Evolutionary conservation across 495 filamentous ascomycete species (phyloP).

Genomic region (Beverwykella pulmonaria): DNA sequence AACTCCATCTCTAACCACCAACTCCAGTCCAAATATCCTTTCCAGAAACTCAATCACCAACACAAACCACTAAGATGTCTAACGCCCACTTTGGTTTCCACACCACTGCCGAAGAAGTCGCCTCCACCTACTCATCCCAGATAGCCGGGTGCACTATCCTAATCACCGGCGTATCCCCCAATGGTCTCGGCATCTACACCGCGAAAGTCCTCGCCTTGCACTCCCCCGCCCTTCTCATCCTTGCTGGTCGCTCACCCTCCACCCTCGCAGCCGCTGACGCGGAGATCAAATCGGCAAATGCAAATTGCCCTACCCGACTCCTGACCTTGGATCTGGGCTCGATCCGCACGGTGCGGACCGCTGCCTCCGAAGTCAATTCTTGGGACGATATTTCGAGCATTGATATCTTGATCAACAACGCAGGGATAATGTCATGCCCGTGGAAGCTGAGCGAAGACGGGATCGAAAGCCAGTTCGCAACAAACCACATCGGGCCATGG

Average conservation of each 20-base stretch:
- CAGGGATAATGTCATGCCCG: constrained; percentile 11
- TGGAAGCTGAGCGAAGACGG: constrained; percentile 37
- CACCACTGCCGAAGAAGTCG: constrained; percentile 25
- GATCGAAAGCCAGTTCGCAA: constrained; percentile 61
- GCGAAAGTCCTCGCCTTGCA: constrained; percentile 58
- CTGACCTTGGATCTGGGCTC: constrained; percentile 53
- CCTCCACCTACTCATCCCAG: background rate
- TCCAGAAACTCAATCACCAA: too few relatives aligned
- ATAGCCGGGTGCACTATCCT: constrained; percentile 25
- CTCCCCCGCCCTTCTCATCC: constrained; percentile 53
- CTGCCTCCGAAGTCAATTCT: constrained; percentile 47
- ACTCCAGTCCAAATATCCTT: too few relatives aligned
- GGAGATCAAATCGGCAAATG: constrained; percentile 44
- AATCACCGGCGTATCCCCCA: constrained; percentile 52
- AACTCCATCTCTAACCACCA: too few relatives aligned
- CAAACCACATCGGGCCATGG: constrained; percentile 29
- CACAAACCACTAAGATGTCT: constrained; percentile 10
- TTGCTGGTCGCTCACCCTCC: constrained; percentile 55
- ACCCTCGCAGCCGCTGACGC: constrained; percentile 54
- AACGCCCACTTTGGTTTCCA: constrained; percentile 2
- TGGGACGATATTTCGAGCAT: constrained; percentile 36
- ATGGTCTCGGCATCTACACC: constrained; percentile 56
- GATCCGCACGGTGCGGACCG: constrained; percentile 48
- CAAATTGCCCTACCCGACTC: constrained; percentile 43
- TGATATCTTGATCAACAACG: constrained; percentile 38